Conservation (phyloP, 352 stramenopile species). For the Pythium rishiriense region DNA sequence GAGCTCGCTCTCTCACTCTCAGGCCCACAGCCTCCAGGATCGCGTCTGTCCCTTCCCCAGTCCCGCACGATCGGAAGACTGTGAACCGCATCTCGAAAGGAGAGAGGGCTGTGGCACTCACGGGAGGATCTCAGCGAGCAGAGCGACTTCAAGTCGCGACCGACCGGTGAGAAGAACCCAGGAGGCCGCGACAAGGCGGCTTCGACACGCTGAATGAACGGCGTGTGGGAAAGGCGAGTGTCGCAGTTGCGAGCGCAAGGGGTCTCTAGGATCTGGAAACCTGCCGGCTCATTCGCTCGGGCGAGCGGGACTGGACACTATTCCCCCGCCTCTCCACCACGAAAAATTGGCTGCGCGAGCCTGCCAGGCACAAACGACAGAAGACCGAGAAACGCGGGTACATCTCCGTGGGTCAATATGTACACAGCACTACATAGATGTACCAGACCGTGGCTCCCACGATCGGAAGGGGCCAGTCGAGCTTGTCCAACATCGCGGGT, state of each 20-base stretch:
- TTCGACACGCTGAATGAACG: neutral
- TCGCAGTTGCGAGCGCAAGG: neutral
- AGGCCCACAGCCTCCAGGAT: neutral
- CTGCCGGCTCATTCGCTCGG: neutral
- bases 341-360: neutral
- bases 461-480: too few relatives aligned
- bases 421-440: too few relatives aligned
- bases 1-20: too few relatives aligned
- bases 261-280: neutral
- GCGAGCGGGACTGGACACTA: neutral
- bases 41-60: neutral
- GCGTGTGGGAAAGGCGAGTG: neutral
- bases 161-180: neutral
- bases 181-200: neutral
- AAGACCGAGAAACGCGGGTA: too few relatives aligned
- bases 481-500: neutral
- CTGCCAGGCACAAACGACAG: too few relatives aligned
- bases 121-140: neutral
- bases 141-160: too few relatives aligned
- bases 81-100: too few relatives aligned
- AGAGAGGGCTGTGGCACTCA: too few relatives aligned
- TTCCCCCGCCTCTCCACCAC: neutral
- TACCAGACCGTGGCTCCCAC: too few relatives aligned
- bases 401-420: too few relatives aligned
- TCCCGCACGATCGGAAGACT: too few relatives aligned